Base-by-base conservation (phyloP, 208 protist species). In the Trypanosoma grayi region DNA sequence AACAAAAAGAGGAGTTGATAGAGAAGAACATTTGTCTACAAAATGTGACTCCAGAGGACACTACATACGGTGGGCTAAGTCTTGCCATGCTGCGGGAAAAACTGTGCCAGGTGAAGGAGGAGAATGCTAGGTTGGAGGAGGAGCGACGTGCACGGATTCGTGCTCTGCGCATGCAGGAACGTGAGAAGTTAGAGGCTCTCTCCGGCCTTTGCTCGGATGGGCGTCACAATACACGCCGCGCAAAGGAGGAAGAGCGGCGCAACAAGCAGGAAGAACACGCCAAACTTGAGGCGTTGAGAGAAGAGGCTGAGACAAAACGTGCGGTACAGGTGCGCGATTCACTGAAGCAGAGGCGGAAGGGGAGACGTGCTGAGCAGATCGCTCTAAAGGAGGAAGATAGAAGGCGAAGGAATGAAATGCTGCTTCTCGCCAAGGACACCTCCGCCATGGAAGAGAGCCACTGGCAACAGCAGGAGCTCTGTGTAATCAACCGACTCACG, bases 391-490 rank as follows among this genome's bases (percentile, higher is more conserved):
- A 79, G 37, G 73, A 71, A 28, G 79, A 91, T 34, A 67, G 73
- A 14, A 76, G 81, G 56, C 59, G 71, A 18, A 64, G 59, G 11
- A 87, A 92, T 51, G 81, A 90, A 48, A 24, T 81, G 24, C 31
- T 89, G 37, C 71, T 94, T 36, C 75, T 80, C 14, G 71, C 75
- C 24, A 75, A 78, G 58, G 82, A 85, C 46, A 63, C 60, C 34
- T 70, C 43, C n/a, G 77, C 77, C 14, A 73, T 90, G 53, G 87
- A 94, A 66, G 75, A 77, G 51, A 66, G 77, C 41, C 73, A 81
- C 37, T 94, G 87, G 87, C 46, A 53, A 33, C 80, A 91, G 53
- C 73, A 83, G 64, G 87, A 94, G 63, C 72, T 79, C 8, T 73
- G 82, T 22, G 66, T 83, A 24, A 73, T 78, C 27, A 80, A 83